Evolutionary conservation across 2,329 filamentous ascomycete species (phyloP), one percentile per base, ranked within the genome.

Genomic region (Epichloe glyceriae): DNA sequence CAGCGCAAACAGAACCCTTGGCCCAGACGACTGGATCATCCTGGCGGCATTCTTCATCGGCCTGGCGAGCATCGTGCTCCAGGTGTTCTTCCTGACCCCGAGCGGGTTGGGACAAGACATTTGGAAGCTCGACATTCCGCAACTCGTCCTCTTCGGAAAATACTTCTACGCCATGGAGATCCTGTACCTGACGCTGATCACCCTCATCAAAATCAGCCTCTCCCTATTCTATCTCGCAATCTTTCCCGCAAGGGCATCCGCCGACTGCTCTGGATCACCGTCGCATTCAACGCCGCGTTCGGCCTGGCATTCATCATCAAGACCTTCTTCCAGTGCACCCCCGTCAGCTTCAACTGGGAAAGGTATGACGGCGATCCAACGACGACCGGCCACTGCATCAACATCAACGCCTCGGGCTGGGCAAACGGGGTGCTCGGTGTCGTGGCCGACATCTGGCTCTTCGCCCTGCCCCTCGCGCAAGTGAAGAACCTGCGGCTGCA

Each of bases 171-270:
- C 63, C 53, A 62, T 63, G 55, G 64, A 66, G 44, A 49, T 60
- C n/a, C 33, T 73, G 42, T 72, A 74, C 57, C 71, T 74, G 57
- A 52, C 60, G 5, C 60, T 67, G 14, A 58, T 73, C n/a, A 62
- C 66, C 35, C 59, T 72, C 47, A 66, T 71, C 20, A 73, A 75
- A 53, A 60, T 72, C 19, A 69, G 73, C 4, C 64, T 78, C 33
- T 63, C 76, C 5, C 63, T 73, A 54, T 73, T 76, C 60, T 75
- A 75, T 56, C 62, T 72, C 33, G 68, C 70, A 46, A 70, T 76
- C 50, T 77, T 77, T 52, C 70, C 69, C 0, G 55, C 57, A 1
- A 55, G 40, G 2, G 50, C 6, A 63, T 73, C 30, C 63, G 64
- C 17, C 60, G 58, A n/a, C 35, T 69, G 14, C 59, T 72, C 15